Evolutionary conservation across 1,139 yeast genomes (phyloP).

Genomic region (Geotrichum siamense): DNA sequence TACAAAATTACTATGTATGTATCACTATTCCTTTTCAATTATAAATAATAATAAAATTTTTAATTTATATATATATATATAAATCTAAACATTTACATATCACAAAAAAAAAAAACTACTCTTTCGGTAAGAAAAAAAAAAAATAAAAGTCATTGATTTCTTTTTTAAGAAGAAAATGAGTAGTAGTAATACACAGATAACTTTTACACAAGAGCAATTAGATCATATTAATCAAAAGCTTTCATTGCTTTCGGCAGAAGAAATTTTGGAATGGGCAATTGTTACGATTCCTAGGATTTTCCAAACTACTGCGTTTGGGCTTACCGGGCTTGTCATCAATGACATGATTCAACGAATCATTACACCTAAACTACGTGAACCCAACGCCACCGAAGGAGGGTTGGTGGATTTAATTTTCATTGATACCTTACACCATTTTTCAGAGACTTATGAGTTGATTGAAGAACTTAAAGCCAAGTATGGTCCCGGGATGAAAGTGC

Average conservation of each 20-base stretch:
- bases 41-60: not conserved
- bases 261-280: constrained; percentile 75
- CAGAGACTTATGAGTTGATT: constrained; percentile 80
- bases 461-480: constrained; percentile 52
- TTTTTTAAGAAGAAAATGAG: constrained; percentile 12
- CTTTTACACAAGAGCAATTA: constrained; percentile 27
- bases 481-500: constrained; percentile 45
- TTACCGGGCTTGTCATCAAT: constrained; percentile 81
- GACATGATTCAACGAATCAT: constrained; percentile 72
- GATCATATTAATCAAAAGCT: constrained; percentile 51
- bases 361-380: no score
- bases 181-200: constrained; percentile 5
- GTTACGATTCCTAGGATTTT: constrained; percentile 70
- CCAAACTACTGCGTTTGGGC: constrained; percentile 94
- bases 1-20: no score
- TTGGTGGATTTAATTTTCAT: constrained; percentile 73
- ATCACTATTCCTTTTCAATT: no score
- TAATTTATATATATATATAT: not conserved
- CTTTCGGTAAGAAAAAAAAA: no score
- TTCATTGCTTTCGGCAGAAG: constrained; percentile 52
- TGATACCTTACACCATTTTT: constrained; percentile 89
- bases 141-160: no score
- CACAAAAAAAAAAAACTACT: not conserved
- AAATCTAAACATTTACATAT: not conserved
- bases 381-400: constrained; percentile 32